Percentiles rank a stretch among this genome's conserved stretches.
Conservation (phyloP, 192 early-diverging fungal species). For the Coemansia sp. region DNA sequence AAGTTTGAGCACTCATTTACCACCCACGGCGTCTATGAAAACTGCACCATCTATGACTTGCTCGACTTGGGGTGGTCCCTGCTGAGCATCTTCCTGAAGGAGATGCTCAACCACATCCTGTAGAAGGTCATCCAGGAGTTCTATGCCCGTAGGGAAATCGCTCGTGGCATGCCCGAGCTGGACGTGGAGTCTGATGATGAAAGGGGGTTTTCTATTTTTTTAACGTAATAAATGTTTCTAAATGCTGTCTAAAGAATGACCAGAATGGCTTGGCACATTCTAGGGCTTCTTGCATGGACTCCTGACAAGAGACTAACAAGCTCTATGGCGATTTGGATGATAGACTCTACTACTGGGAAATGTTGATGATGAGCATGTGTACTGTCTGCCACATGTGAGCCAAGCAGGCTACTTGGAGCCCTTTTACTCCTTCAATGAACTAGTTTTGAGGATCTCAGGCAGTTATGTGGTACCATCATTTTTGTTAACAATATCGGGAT, state of each 20-base stretch:
- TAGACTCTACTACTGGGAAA: too few species aligned
- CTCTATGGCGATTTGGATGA: too few species aligned
- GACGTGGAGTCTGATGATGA: conserved; percentile 42
- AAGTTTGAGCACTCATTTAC: conserved; percentile 99
- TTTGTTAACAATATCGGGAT: too few species aligned
- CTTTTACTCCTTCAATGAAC: too few species aligned
- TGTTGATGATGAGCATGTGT: too few species aligned
- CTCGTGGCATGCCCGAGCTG: conserved; percentile 2
- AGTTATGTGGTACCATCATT: too few species aligned
- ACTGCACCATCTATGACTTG: conserved; percentile 94
- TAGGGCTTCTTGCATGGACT: too few species aligned
- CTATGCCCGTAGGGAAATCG: conserved; percentile 71
- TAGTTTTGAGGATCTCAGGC: too few species aligned
- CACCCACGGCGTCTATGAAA: conserved; percentile 94
- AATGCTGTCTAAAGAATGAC: background rate
- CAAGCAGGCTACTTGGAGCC: too few species aligned
- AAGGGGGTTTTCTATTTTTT: background rate
- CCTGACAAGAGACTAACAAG: too few species aligned
- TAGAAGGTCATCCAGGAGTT: conserved; percentile 92
- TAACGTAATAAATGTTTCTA: background rate
- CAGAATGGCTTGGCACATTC: too few species aligned
- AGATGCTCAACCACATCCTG: conserved; percentile 98
- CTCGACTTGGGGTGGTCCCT: conserved; percentile 98
- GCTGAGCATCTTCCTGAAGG: conserved; percentile 99
- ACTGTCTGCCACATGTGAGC: too few species aligned